Conservation (phyloP, 2,329 filamentous ascomycete species). For the Paecilomyces variotii region DNA sequence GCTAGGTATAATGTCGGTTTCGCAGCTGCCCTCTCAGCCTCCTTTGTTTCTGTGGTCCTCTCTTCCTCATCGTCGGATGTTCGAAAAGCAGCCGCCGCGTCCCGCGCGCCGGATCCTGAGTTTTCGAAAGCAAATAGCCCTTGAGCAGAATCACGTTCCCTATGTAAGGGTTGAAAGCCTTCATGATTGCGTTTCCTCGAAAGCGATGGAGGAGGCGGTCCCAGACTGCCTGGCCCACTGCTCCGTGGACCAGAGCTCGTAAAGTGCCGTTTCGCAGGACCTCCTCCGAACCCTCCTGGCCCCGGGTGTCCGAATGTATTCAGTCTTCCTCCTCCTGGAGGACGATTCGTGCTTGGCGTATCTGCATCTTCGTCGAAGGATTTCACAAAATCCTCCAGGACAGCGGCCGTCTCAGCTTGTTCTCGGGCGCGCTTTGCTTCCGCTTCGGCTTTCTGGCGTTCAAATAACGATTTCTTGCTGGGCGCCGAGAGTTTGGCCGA, state of each 20-base stretch:
- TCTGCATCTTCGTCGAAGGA: conserved; percentile 45
- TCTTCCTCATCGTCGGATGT: conserved; percentile 39
- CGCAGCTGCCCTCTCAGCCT: conserved; percentile 41
- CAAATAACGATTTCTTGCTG: conserved; percentile 77
- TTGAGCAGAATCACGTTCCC: conserved; percentile 32
- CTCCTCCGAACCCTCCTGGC: conserved; percentile 23
- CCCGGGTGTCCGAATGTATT: conserved; percentile 22
- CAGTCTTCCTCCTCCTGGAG: conserved; percentile 14
- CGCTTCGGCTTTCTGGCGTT: conserved; percentile 79
- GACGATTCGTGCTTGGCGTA: conserved; percentile 9
- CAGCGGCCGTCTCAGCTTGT: conserved; percentile 77
- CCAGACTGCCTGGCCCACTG: conserved; percentile 44
- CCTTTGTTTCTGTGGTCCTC: conserved; percentile 29
- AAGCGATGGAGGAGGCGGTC: conserved; percentile 30
- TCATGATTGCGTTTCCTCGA: conserved; percentile 39
- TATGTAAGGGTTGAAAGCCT: conserved; percentile 24
- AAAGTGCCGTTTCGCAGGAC: conserved; percentile 56
- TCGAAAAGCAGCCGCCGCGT: conserved; percentile 33
- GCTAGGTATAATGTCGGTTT: conserved; percentile 49
- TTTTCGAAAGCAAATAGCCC: conserved; percentile 36
- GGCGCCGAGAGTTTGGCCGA: conserved; percentile 71
- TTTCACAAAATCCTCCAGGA: conserved; percentile 81
- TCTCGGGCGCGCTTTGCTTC: conserved; percentile 81
- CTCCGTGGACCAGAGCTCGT: conserved; percentile 35
- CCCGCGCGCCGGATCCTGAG: conserved; percentile 17